Conservation (phyloP, 2,329 filamentous ascomycete species). For the Hypomyces rosellus region DNA sequence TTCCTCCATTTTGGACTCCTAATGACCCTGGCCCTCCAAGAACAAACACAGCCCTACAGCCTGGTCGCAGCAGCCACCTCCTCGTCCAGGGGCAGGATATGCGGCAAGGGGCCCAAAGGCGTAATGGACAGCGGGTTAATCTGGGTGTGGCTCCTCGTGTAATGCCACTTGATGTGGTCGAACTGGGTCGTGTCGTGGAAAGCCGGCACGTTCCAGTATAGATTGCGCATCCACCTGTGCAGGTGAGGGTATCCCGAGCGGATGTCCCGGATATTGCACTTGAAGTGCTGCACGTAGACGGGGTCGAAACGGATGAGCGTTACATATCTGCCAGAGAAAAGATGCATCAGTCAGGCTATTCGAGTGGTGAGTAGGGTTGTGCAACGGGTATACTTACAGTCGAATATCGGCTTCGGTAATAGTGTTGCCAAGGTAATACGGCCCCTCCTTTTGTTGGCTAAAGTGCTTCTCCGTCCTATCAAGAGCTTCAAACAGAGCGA, state of each 20-base stretch:
- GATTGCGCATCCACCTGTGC: constrained; percentile 72
- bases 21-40: not conserved
- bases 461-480: constrained; percentile 72
- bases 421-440: constrained; percentile 67
- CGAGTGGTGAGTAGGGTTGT: not conserved
- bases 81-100: constrained; percentile 70
- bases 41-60: not conserved
- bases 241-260: constrained; percentile 74
- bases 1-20: too few relatives aligned
- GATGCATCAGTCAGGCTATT: too few relatives aligned
- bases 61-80: constrained; percentile 58
- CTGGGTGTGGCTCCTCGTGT: constrained; percentile 55
- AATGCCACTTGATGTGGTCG: constrained; percentile 85
- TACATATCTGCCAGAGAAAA: constrained; percentile 42
- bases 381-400: constrained; percentile 39
- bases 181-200: constrained; percentile 84
- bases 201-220: constrained; percentile 78
- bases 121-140: constrained; percentile 70
- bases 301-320: constrained; percentile 69
- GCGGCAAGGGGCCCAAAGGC: constrained; percentile 75
- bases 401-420: constrained; percentile 80
- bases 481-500: constrained; percentile 65
- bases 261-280: constrained; percentile 81
- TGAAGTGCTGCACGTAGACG: constrained; percentile 84
- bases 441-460: constrained; percentile 37